Base-by-base conservation (phyloP, 1,139 yeast genomes). In the Candida sp. region DNA sequence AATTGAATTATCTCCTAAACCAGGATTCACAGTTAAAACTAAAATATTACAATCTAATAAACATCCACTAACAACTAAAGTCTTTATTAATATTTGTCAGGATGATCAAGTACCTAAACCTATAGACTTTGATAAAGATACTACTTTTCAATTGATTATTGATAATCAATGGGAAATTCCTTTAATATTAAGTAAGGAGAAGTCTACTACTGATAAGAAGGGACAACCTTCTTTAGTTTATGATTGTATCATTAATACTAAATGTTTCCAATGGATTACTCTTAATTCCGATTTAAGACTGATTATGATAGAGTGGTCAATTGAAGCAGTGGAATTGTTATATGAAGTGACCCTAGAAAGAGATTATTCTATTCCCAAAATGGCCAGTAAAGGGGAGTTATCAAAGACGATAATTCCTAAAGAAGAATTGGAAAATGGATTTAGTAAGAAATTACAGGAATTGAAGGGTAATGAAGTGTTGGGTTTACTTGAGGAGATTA, bases 101-200 rank as follows among this genome's bases (percentile, higher is more conserved):
- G 84, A 83, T 53, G 57, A 65, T 1, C 73, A 76, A 33, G 83
- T 88, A 0, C 95, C 95, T 23, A 59, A 56, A 48, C 77, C 73
- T 7, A 65, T 60, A 23, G 78, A 64, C 25, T 84, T 84, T 53
- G 72, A 74, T 35, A 81, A 91, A 2, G 72, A 67, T 29, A 62
- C 70, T 2, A 81, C 87, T 5, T 82, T 82, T 53, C 82, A 87
- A 1, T 61, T 81, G 43, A 84, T 87, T 23, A 79, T 83, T 60
- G 81, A 81, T 35, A 83, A 84, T 53, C 73, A 82, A 55, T 89
- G 96, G 96, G 91, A 86, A 47, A 84, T 89, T 3, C 97, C 97
- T 1, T 79, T 89, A 7, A 75, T 86, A 1, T 79, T 87, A 0
- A 81, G 91, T 0, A 66, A 71, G 0, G 77, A 76, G 43, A 63